Evolutionary conservation across 163 green algal genomes (phyloP).

Genomic region (Smithsoniella earleae): DNA sequence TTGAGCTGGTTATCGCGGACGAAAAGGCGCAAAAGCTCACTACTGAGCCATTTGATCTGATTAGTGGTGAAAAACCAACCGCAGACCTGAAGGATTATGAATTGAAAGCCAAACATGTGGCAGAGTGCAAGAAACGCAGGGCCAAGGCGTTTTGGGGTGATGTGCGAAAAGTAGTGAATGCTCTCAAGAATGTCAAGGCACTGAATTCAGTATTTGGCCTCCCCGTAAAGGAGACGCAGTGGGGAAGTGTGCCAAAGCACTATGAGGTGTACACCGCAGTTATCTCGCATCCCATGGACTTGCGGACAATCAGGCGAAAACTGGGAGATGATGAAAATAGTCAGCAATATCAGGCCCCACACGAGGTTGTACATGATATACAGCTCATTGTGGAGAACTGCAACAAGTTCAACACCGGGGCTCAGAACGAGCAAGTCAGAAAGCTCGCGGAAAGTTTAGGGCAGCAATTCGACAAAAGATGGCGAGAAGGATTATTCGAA

Average conservation of each 20-base stretch:
- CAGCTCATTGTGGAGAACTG: constrained; percentile 27
- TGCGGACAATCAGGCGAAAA: constrained; percentile 11
- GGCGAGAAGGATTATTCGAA: constrained; percentile 3
- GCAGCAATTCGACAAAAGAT: constrained; percentile 23
- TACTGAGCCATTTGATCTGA: not conserved
- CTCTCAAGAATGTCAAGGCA: not conserved
- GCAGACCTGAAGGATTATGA: constrained; percentile 28
- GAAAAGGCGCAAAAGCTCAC: not conserved
- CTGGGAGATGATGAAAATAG: not conserved
- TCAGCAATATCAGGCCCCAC: not conserved
- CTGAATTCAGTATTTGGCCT: constrained; percentile 26
- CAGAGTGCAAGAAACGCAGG: not conserved
- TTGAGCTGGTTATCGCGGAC: constrained; percentile 13
- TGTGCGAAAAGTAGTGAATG: constrained; percentile 14
- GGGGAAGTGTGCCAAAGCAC: constrained; percentile 21
- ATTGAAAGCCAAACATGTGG: not conserved
- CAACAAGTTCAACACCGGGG: constrained; percentile 5
- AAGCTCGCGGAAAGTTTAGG: not conserved
- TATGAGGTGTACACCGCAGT: not conserved
- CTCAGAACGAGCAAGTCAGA: constrained; percentile 19
- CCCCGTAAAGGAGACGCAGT: constrained; percentile 3
- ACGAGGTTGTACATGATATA: constrained; percentile 24
- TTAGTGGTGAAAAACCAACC: constrained; percentile 11
- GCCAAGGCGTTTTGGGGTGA: constrained; percentile 5
- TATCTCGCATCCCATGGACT: constrained; percentile 28